Base-by-base conservation (phyloP, 805 yeast species). In the Teunomyces tritomae region DNA sequence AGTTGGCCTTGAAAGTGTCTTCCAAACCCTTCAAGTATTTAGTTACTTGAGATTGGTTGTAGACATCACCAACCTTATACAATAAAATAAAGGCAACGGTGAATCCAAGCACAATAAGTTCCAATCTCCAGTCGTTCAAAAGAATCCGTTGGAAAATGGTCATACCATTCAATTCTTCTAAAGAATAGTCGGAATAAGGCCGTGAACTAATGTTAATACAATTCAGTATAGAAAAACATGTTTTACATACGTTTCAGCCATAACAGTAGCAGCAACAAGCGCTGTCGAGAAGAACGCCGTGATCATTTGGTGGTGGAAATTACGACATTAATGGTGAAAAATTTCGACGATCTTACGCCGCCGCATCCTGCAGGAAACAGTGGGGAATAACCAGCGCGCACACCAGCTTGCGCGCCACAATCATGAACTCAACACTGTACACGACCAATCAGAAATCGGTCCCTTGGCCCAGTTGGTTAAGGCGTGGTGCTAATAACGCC, bases 91-190 rank as follows among this genome's bases (percentile, higher is more conserved):
- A 82, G 2, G 65, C 65, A 0, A 69, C 54, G 43, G 87, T 76
- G 49, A 84, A 64, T 9, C 69, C 74, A 11, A 84, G 17, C 20
- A 89, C 80, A 50, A 77, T 57, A 27, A 73, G 33, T 72, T 92
- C 99, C 59, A 85, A 76, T 39, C 73, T 73, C 97, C 97, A 94
- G 66, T 87, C 83, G 64, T 86, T 84, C 27, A 69, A 55, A 49
- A 57, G 55, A 35, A 87, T 46, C 59, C 97, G 82, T 56, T 84
- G 76, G 43, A 70, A 39, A 44, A 89, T 20, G 2, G 86, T 68
- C 81, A 89, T 69, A 5, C 68, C 71, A 32, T 74, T 73, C 63
- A 88, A 78, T 52, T 83, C 85, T 36, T 81, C 84, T 43, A 64
- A 49, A 29, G 79, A 60, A 57, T 68, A 66, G 16, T 63, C 56